A percentile compares a stretch with the other conserved stretches of the same genome.
phyloP scores from a whole-genome alignment of 495 filamentous ascomycete species.

The Neurospora cerealis region DNA sequence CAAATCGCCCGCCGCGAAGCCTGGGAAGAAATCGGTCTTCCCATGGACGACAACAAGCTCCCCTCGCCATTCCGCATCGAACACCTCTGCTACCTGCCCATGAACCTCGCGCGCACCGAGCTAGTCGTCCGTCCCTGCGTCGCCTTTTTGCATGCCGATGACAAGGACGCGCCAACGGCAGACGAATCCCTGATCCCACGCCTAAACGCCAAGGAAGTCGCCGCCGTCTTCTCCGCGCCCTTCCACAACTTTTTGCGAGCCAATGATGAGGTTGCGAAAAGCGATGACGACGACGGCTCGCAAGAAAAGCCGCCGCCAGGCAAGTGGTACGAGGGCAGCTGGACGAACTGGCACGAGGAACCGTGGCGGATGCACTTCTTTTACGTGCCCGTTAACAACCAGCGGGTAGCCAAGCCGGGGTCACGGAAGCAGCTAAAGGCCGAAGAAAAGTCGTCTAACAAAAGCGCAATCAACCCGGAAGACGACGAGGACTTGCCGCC shows the following conservation, averaged over 20 bases:
- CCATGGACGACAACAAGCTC: slow-evolving; percentile 50
- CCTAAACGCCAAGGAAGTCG: slow-evolving; percentile 77
- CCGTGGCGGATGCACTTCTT: slow-evolving; percentile 82
- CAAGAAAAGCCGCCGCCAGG: slow-evolving; percentile 36
- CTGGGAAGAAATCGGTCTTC: slow-evolving; percentile 81
- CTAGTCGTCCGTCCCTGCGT: slow-evolving; percentile 79
- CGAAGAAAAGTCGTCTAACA: background rate
- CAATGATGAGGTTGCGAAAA: slow-evolving; percentile 33
- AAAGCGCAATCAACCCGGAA: background rate
- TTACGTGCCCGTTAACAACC: slow-evolving; percentile 60
- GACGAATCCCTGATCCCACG: slow-evolving; percentile 67
- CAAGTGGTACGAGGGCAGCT: slow-evolving; percentile 59
- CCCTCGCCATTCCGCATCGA: slow-evolving; percentile 68
- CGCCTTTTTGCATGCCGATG: slow-evolving; percentile 56
- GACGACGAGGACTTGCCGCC: slow-evolving; percentile 2
- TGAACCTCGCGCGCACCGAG: slow-evolving; percentile 69
- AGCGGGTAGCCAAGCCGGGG: slow-evolving; percentile 49
- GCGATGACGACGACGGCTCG: background rate
- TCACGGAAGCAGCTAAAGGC: slow-evolving; percentile 1
- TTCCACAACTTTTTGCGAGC: slow-evolving; percentile 59
- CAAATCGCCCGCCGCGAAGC: slow-evolving; percentile 82
- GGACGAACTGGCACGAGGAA: slow-evolving; percentile 53
- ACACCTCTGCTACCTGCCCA: slow-evolving; percentile 73
- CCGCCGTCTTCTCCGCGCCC: slow-evolving; percentile 79
- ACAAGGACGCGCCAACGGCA: slow-evolving; percentile 25